Evolutionary conservation across 1,284 basidiomycete genomes (phyloP).

Genomic region (Pseudozyma sp.): DNA sequence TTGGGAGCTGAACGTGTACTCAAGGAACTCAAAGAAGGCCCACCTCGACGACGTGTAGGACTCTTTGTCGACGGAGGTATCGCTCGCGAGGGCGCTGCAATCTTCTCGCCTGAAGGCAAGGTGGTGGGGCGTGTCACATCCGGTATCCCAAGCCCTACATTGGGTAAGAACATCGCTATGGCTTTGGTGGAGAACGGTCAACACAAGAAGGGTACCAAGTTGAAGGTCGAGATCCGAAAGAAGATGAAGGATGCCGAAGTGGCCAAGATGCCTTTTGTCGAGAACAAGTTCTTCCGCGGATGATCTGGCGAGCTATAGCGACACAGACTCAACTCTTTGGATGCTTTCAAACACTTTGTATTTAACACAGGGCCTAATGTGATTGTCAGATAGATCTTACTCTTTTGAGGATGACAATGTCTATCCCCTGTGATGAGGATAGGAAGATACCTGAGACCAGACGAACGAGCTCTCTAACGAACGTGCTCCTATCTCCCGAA

Average conservation of each 20-base stretch:
- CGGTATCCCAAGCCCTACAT: conserved; percentile 92
- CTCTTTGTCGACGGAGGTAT: conserved; percentile 83
- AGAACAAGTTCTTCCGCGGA: conserved; percentile 70
- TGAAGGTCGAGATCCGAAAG: conserved; percentile 82
- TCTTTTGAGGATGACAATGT: too few species aligned
- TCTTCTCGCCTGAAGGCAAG: conserved; percentile 76
- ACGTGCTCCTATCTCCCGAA: too few species aligned
- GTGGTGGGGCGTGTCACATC: conserved; percentile 79
- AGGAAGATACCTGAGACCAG: too few species aligned
- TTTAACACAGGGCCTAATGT: too few species aligned
- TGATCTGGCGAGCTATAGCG: too few species aligned
- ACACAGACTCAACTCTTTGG: too few species aligned
- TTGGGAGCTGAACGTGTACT: conserved; percentile 85
- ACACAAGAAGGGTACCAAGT: conserved; percentile 90
- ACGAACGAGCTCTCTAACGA: too few species aligned
- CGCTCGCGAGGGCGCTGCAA: conserved; percentile 86
- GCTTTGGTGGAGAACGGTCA: conserved; percentile 82
- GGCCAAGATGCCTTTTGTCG: conserved; percentile 82
- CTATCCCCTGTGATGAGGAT: too few species aligned
- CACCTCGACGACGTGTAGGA: conserved; percentile 83
- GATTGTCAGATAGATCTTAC: too few species aligned
- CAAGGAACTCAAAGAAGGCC: conserved; percentile 80
- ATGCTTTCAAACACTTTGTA: too few species aligned
- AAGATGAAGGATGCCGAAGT: conserved; percentile 79
- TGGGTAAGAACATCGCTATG: conserved; percentile 95